A percentile compares a stretch with the other conserved stretches of the same genome.
phyloP scores from a whole-genome alignment of 257 asterid genomes.

The Scutellaria barbata region DNA sequence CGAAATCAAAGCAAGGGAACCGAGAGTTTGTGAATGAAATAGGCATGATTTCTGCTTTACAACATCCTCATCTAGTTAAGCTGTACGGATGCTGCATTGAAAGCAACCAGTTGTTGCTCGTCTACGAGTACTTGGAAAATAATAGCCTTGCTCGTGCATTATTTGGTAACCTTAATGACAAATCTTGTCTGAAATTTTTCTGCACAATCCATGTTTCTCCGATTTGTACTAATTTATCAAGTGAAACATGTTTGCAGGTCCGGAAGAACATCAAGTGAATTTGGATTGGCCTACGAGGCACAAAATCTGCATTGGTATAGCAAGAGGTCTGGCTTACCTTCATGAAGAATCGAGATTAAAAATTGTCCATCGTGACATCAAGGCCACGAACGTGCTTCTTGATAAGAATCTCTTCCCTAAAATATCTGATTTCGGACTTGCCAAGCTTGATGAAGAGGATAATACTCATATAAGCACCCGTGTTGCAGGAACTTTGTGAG shows the following conservation, averaged over 20 bases:
- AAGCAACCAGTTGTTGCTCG: slow-evolving; percentile 57
- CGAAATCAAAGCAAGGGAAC: slow-evolving; percentile 69
- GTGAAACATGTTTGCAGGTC: slow-evolving; percentile 44
- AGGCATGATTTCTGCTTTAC: slow-evolving; percentile 68
- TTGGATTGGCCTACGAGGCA: slow-evolving; percentile 63
- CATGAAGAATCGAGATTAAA: slow-evolving; percentile 65
- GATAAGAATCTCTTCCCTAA: slow-evolving; percentile 54
- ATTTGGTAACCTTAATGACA: slow-evolving; percentile 43
- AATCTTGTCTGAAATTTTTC: neutral
- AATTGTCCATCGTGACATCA: slow-evolving; percentile 64
- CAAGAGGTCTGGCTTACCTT: slow-evolving; percentile 64
- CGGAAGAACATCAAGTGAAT: slow-evolving; percentile 45
- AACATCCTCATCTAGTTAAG: slow-evolving; percentile 70
- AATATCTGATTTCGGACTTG: slow-evolving; percentile 66
- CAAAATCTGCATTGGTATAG: slow-evolving; percentile 60
- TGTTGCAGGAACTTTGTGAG: slow-evolving; percentile 67
- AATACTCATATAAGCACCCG: slow-evolving; percentile 69
- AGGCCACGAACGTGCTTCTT: slow-evolving; percentile 66
- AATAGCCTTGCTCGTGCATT: slow-evolving; percentile 66
- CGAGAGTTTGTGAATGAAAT: slow-evolving; percentile 61
- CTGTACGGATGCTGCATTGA: slow-evolving; percentile 64
- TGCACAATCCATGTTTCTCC: neutral
- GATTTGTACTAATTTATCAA: slow-evolving; percentile 4
- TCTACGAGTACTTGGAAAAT: slow-evolving; percentile 65
- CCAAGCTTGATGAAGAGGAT: slow-evolving; percentile 65